Evolutionary conservation across 2,329 filamentous ascomycete genomes (phyloP).

Genomic region (Cryphonectria carpinicola): DNA sequence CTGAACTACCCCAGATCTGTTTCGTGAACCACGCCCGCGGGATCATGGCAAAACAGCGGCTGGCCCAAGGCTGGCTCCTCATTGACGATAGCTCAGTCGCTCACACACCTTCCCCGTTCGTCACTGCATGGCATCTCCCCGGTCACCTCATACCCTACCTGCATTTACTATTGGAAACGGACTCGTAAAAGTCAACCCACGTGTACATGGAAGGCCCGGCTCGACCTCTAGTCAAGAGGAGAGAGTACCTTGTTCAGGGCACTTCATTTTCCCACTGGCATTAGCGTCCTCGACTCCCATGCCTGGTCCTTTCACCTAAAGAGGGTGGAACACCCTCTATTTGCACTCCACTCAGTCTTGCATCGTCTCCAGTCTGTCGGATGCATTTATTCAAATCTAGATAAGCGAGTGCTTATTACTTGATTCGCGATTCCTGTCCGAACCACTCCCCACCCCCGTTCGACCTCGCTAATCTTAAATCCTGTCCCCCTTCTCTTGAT

Average conservation of each 20-base stretch:
- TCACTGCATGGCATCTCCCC: constrained; percentile 1
- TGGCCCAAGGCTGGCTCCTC: background rate
- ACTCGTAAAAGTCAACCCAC: background rate
- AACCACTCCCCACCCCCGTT: background rate
- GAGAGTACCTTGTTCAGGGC: background rate
- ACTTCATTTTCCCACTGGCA: constrained; percentile 22
- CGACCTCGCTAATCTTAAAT: constrained; percentile 17
- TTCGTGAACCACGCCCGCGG: background rate
- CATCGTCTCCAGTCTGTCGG: constrained; percentile 31
- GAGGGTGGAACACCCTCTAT: constrained; percentile 21
- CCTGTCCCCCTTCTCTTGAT: constrained; percentile 2
- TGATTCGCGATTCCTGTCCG: constrained; percentile 10
- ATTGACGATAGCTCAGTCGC: background rate
- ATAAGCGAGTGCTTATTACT: constrained; percentile 28
- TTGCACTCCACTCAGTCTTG: constrained; percentile 20
- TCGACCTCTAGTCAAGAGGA: background rate
- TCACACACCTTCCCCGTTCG: constrained; percentile 8
- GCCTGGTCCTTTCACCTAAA: constrained; percentile 19
- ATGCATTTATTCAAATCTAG: constrained; percentile 27
- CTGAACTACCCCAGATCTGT: background rate
- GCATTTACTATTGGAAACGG: constrained; percentile 8
- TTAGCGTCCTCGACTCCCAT: constrained; percentile 28
- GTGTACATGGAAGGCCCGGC: constrained; percentile 8
- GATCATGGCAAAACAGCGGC: constrained; percentile 1
- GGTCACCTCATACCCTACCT: background rate